Evolutionary conservation across 495 filamentous ascomycete genomes (phyloP), one percentile per base, ranked within the genome.

Genomic region (Podospora pseudocomata): DNA sequence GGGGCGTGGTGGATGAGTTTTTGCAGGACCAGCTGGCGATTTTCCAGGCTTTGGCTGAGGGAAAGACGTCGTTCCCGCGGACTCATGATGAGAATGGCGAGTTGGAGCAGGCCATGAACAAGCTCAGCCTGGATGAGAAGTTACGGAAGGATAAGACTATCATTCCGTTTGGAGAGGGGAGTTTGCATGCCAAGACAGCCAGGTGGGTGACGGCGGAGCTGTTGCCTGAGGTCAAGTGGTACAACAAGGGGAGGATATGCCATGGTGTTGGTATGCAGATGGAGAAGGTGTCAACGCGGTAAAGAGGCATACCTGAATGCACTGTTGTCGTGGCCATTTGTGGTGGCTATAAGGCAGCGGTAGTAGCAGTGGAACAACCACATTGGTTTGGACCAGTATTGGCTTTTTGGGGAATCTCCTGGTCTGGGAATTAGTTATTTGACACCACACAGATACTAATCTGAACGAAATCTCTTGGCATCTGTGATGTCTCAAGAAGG

Each of bases 11-110:
- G 7, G 92, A 96, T 75, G 84, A 87, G 73, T 80, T 87, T 71
- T 85, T 94, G 74, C 85, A 91, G 75, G 93, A 96, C 77, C 93
- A 96, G 72, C 72, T 96, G 62, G 86, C 94, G 2, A 83, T 95
- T 3, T 96, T 94, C 72, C 91, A 96, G 74, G 90, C 89, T 30
- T 79, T 97, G 57, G 89, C 86, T 13, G 76, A 85, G 53, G 88
- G 88, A 1, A 75, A 68, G 26, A 85, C 84, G 55, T 77, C 72
- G 18, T 81, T 81, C 26, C 75, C 72, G n/a, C 67, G 75, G 19
- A 32, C 60, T 60, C 56, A 68, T 23, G 70, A 74, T 26, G 67
- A 71, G 67, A 60, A 60, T 64, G 61, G 20, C 49, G 71, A 34
- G 58, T 74, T 71, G 13, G 57, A 75, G 64, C 68, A 67, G 34